These are phyloP conservation scores for Trichoderma arundinaceum DNA, from an alignment of 2,329 filamentous ascomycete species.

Conservation along the genomic window DNA sequence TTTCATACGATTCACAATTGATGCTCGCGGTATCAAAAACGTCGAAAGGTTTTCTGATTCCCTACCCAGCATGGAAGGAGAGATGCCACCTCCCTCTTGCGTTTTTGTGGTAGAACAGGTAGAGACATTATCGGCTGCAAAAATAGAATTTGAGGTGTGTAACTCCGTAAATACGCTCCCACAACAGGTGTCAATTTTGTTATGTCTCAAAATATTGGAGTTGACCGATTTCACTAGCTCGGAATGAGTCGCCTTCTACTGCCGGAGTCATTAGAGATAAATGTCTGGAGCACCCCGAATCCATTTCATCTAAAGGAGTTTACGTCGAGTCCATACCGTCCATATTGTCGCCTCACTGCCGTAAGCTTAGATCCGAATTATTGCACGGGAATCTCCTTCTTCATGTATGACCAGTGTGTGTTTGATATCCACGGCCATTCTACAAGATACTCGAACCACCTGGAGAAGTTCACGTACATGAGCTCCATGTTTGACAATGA, in stretches of 20 bases:
- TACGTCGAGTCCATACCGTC: not conserved
- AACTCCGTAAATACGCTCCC: too few species aligned
- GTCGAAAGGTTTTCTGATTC: slow-evolving; percentile 1
- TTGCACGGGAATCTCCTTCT: slow-evolving; percentile 23
- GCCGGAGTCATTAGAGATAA: not conserved
- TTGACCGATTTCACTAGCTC: not conserved
- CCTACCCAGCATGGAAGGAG: not conserved
- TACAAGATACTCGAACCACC: not conserved
- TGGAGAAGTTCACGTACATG: slow-evolving; percentile 1
- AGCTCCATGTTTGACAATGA: not conserved
- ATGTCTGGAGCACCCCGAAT: not conserved
- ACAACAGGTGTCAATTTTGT: too few species aligned
- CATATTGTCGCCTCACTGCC: not conserved
- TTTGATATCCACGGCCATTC: slow-evolving; percentile 1
- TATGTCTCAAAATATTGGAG: too few species aligned
- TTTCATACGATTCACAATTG: not conserved
- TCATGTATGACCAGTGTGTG: not conserved
- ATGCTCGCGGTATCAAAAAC: slow-evolving; percentile 1
- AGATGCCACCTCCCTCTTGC: not conserved
- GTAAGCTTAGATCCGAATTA: not conserved
- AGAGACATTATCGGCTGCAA: not conserved
- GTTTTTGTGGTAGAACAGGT: not conserved
- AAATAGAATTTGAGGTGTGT: slow-evolving; percentile 10
- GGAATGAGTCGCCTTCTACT: not conserved
- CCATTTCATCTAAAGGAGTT: not conserved